Base-by-base conservation (phyloP, 345 rosid species). In the Citrus sp. region DNA sequence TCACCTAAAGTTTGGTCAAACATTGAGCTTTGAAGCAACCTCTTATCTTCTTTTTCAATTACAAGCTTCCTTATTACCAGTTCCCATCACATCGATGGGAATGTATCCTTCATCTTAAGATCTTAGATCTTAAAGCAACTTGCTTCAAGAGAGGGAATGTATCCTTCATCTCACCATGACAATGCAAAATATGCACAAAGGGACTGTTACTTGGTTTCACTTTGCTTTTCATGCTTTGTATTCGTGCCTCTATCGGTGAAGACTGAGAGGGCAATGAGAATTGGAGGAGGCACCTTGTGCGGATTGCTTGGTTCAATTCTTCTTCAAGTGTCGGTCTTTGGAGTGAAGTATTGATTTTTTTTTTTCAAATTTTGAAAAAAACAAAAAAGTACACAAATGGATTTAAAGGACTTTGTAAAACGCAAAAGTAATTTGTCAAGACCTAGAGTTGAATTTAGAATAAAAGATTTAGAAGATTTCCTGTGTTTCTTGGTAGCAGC, bases 241-340 rank as follows among this genome's bases (percentile, higher is more conserved):
- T 40, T 86, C 90, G 2, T 87, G 90, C 76, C 72, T 79, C 40
- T 82, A 82, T 42, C 79, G 86, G 75, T 84, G 90, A 55, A 84
- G 82, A 79, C 59, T 87, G 80, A 84, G 88, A 73, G 90, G 81
- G 22, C 88, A 86, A 38, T 82, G 85, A 46, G 86, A 82, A 82
- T 70, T 86, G 81, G 86, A 7, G 81, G 89, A 84, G 78, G 84
- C 82, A 74, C 88, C 88, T 28, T 82, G 80, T 72, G 88, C 80
- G 18, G 91, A 87, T 87, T 88, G 91, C 77, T 77, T 88, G 79
- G 87, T 38, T 38, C 42, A 8, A 38, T 7, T 38, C 42, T 38
- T 38, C 2, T 2, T 38, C 42, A 38, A 38, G 10, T 2, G 40
- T 6, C 40, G 40, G 40, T 8, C 42, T 32, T 9, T 2, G 46